Evolutionary conservation across 2,329 filamentous ascomycete species (phyloP).

Genomic region (Fusarium citri): DNA sequence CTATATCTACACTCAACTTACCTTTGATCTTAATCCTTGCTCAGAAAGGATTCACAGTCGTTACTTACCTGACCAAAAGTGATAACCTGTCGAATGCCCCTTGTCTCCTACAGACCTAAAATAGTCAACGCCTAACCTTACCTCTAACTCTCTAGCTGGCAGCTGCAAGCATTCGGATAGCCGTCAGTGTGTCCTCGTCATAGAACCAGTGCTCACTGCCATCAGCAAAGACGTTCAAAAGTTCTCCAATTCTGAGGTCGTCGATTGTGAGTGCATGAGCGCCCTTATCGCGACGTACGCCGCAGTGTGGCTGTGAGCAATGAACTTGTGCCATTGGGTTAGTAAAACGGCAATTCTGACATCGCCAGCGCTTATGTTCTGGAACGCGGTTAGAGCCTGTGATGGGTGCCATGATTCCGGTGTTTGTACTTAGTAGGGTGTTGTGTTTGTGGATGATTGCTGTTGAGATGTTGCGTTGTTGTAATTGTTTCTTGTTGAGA

Average conservation of each 20-base stretch:
- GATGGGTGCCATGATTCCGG: not conserved
- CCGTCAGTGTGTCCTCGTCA: accelerated
- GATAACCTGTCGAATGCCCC: accelerated
- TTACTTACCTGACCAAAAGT: not conserved
- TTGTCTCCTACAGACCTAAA: too few relatives aligned
- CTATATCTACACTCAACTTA: not conserved
- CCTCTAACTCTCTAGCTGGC: accelerated
- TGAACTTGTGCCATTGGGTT: accelerated
- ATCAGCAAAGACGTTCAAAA: not conserved
- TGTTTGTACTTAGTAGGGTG: too few relatives aligned
- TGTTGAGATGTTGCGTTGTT: too few relatives aligned
- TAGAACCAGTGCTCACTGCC: not conserved
- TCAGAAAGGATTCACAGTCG: too few relatives aligned
- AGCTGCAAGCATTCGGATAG: not conserved
- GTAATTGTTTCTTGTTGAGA: too few relatives aligned
- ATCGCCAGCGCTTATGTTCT: not conserved
- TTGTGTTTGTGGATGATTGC: too few relatives aligned
- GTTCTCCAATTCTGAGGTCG: not conserved
- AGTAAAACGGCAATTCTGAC: not conserved
- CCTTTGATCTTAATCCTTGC: too few relatives aligned
- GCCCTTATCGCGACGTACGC: not conserved
- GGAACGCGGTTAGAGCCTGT: not conserved
- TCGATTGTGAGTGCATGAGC: not conserved
- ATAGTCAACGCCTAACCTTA: not conserved
- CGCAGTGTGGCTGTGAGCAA: not conserved